Evolutionary conservation across 108 stramenopile species (phyloP).

Genomic region (Heterococcus sp.): DNA sequence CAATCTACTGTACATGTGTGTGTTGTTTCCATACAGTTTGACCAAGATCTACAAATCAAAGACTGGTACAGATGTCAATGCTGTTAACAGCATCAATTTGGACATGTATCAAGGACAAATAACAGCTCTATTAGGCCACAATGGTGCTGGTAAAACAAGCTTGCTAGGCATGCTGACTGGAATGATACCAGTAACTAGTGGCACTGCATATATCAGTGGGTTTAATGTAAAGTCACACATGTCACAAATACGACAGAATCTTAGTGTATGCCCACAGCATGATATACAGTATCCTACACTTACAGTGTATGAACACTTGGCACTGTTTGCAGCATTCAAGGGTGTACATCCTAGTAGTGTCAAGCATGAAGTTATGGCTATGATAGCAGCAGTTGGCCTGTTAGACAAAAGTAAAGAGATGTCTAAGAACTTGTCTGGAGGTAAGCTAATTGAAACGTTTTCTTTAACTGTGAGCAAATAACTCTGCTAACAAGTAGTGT

Average conservation of each 20-base stretch:
- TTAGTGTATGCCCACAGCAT: slow-evolving; percentile 71
- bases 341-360: slow-evolving; percentile 20
- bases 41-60: too few species aligned
- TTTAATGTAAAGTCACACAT: neutral
- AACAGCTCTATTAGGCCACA: slow-evolving; percentile 87
- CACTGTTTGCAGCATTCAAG: slow-evolving; percentile 59
- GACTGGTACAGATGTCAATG: too few species aligned
- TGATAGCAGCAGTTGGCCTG: slow-evolving; percentile 57
- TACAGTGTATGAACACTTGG: slow-evolving; percentile 60
- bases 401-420: slow-evolving; percentile 61
- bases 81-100: slow-evolving; percentile 80
- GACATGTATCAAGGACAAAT: slow-evolving; percentile 83
- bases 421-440: slow-evolving; percentile 58
- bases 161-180: neutral
- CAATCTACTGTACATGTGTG: too few species aligned
- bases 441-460: slow-evolving; percentile 64
- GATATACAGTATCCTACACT: slow-evolving; percentile 64
- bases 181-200: neutral
- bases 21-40: too few species aligned
- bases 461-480: slow-evolving; percentile 38
- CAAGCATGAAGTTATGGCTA: slow-evolving; percentile 33
- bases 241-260: slow-evolving; percentile 42
- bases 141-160: slow-evolving; percentile 58
- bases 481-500: neutral
- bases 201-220: neutral